Base-by-base conservation (phyloP, 2,329 filamentous ascomycete species). In the Pseudogymnoascus sp. region DNA sequence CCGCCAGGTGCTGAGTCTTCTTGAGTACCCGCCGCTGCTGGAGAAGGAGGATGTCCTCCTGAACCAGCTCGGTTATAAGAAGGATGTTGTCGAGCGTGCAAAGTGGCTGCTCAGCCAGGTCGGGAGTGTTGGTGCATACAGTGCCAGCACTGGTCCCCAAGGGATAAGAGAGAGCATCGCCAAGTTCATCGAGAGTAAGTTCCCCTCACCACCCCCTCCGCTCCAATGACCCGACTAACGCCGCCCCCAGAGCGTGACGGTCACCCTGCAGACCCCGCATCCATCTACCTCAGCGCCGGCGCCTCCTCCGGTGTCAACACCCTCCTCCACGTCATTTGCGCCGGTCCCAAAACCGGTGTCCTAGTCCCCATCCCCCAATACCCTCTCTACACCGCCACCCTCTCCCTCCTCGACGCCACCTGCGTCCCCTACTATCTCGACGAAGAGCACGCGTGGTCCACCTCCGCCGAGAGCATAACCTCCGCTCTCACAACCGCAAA, bases 291-390 rank as follows among this genome's bases (percentile, higher is more conserved):
- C 70, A 95, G 90, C 65, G 90, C 85, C 23, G 95, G 95, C 72
- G 95, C 95, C 67, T 97, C 93, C 2, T 91, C 93, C 3, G 95
- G 93, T 68, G 95, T 99, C 67, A 96, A 93, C 81, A 96, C 93
- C 11, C 86, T 97, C 68, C 83, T 99, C 66, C 88, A 95, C 78
- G 83, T 96, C 74, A 91, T 99, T 75, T 96, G 91, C 78, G 85
- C 90, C 61, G 81, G 82, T 62, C 85, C 88, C 60, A 82, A 89
- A 65, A 89, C 89, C 4, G 95, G 95, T 65, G 85, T 99, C 63
- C 86, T 99, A 66, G 88, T 97, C 19, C 95, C 93, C 23, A 97
- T 99, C 70, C 95, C 95, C 6, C 95, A 99, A 77, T 99, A 99
- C 77, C 95, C 95, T 23, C 88, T 99, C 59, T 99, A 99, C 80